Evolutionary conservation across 2,329 filamentous ascomycete species (phyloP).

Genomic region (Chalaropsis ovoidea): DNA sequence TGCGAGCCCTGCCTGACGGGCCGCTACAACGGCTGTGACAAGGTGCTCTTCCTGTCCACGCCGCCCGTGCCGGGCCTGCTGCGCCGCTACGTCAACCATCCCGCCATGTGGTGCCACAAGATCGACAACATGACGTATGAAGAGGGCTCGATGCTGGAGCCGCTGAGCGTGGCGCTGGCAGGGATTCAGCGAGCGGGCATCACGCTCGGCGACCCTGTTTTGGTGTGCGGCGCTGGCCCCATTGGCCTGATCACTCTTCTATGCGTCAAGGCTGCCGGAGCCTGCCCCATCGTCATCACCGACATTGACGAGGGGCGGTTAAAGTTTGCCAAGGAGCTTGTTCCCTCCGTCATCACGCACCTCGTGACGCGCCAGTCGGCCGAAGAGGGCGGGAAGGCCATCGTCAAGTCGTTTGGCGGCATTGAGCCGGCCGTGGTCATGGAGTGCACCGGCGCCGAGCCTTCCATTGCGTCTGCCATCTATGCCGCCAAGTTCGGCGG

Average conservation of each 20-base stretch:
- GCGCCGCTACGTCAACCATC: constrained; percentile 89
- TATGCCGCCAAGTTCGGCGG: constrained; percentile 90
- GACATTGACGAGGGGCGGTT: constrained; percentile 85
- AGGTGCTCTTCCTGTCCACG: constrained; percentile 77
- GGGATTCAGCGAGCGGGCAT: constrained; percentile 76
- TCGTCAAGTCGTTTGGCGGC: constrained; percentile 58
- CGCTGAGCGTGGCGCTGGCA: constrained; percentile 77
- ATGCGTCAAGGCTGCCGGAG: constrained; percentile 75
- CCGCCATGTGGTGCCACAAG: constrained; percentile 91
- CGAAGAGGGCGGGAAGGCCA: constrained; percentile 63
- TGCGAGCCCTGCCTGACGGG: constrained; percentile 89
- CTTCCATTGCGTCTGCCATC: constrained; percentile 73
- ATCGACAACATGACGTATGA: constrained; percentile 88
- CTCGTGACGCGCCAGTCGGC: constrained; percentile 57
- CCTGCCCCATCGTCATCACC: constrained; percentile 83
- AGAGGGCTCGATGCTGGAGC: constrained; percentile 82
- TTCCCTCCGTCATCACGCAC: constrained; percentile 69
- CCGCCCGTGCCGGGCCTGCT: constrained; percentile 80
- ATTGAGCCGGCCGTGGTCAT: constrained; percentile 72
- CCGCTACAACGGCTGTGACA: constrained; percentile 88
- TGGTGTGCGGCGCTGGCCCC: constrained; percentile 86
- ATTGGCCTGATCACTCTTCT: constrained; percentile 85
- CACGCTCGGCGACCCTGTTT: constrained; percentile 70
- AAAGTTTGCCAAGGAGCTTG: constrained; percentile 72
- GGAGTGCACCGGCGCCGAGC: constrained; percentile 93